A percentile compares a stretch with the other conserved stretches of the same genome.
phyloP scores from a whole-genome alignment of 352 stramenopile genomes.

The Pythium grandisporangium region DNA sequence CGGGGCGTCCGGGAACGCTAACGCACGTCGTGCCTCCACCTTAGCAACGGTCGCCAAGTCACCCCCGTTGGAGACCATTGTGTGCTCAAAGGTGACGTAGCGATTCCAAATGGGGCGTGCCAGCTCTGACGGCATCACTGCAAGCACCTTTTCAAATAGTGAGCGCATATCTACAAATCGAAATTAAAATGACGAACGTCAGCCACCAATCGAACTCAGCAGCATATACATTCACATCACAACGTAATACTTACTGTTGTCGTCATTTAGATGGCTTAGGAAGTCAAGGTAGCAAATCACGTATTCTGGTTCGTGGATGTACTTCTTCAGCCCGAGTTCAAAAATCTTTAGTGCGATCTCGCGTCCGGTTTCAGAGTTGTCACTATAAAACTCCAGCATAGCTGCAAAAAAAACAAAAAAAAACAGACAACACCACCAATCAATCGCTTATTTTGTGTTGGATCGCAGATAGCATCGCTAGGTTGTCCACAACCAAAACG shows the following conservation, averaged over 20 bases:
- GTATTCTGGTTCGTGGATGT: constrained; percentile 79
- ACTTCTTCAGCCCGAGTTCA: constrained; percentile 83
- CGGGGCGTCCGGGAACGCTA: constrained; percentile 66
- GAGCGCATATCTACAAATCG: constrained; percentile 73
- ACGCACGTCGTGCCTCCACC: constrained; percentile 64
- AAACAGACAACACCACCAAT: too few relatives aligned
- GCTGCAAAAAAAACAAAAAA: constrained; percentile 22
- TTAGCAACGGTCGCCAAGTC: constrained; percentile 79
- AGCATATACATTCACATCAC: too few relatives aligned
- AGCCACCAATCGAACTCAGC: too few relatives aligned
- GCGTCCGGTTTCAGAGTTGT: constrained; percentile 71
- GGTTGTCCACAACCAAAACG: too few relatives aligned
- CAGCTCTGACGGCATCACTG: constrained; percentile 72
- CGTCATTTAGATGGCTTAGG: constrained; percentile 78
- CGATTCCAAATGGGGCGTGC: constrained; percentile 81
- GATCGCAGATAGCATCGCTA: neutral
- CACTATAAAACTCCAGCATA: constrained; percentile 80
- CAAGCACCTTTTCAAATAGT: constrained; percentile 83
- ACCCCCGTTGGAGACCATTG: constrained; percentile 75
- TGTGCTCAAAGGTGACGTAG: constrained; percentile 84
- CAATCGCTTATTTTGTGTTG: too few relatives aligned
- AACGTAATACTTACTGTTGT: constrained; percentile 63
- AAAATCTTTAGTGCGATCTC: constrained; percentile 87
- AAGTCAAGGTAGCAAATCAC: constrained; percentile 84
- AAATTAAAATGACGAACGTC: constrained; percentile 1